phyloP scores from a whole-genome alignment of 2,329 filamentous ascomycete genomes.

The Xylaria sp. region DNA sequence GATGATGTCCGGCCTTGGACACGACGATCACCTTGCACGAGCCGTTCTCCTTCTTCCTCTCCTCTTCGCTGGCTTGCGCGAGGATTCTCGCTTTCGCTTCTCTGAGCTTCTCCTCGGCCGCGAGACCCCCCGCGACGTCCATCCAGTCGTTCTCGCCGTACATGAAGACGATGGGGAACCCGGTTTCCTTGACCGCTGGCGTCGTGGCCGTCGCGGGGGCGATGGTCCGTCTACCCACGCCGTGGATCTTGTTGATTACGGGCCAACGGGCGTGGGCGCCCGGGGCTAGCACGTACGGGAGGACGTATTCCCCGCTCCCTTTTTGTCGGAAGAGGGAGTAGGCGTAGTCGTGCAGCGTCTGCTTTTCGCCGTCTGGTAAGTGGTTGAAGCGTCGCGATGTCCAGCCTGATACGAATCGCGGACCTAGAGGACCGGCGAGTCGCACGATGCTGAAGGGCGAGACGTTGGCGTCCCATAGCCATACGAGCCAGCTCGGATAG shows the following conservation, averaged over 20 bases:
- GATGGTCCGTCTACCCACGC: constrained; percentile 76
- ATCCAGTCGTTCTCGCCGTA: constrained; percentile 99
- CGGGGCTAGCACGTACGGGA: constrained; percentile 90
- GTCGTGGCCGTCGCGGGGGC: constrained; percentile 40
- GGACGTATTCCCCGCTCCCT: constrained; percentile 90
- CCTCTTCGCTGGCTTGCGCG: constrained; percentile 66
- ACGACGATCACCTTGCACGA: constrained; percentile 84
- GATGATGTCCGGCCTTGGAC: constrained; percentile 61
- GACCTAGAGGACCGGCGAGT: constrained; percentile 86
- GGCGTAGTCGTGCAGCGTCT: constrained; percentile 88
- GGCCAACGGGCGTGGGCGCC: constrained; percentile 91
- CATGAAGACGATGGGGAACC: constrained; percentile 87
- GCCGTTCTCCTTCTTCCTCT: constrained; percentile 75
- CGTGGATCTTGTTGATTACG: constrained; percentile 83
- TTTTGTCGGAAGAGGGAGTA: constrained; percentile 93
- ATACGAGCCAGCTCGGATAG: constrained; percentile 84
- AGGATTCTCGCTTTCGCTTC: constrained; percentile 67
- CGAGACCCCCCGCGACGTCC: constrained; percentile 86
- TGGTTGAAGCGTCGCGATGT: constrained; percentile 91
- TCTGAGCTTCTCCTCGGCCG: constrained; percentile 79
- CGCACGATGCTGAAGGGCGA: constrained; percentile 93
- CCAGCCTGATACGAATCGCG: constrained; percentile 92
- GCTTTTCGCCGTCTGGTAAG: constrained; percentile 77
- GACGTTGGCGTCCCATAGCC: constrained; percentile 96
- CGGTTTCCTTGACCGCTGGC: constrained; percentile 57